Base-by-base conservation (phyloP, 495 filamentous ascomycete genomes). In the Cercophora newfieldiana region DNA sequence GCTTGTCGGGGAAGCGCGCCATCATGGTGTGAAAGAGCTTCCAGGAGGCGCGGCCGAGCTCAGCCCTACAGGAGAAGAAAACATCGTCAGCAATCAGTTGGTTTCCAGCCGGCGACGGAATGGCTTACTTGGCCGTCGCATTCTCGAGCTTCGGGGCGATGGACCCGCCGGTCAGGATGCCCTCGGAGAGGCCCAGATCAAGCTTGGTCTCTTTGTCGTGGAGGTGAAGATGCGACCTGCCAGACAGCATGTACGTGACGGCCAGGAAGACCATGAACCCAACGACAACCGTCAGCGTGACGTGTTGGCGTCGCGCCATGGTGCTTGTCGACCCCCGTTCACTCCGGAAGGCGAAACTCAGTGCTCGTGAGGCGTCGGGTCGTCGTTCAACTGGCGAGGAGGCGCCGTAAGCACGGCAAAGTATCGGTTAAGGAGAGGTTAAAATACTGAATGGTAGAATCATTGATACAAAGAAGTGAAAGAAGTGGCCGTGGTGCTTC, bases 21-120 rank as follows among this genome's bases (percentile, higher is more conserved):
- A 98, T 92, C 75, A 92, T 95, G 1, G 96, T 99, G 78, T 99
- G 95, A 72, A 99, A 87, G 69, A 97, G 87, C 72, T 94, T 93
- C 94, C 92, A 97, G 22, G 91, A 88, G 26, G 93, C 88, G 69
- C 91, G 89, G 65, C 94, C 94, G 19, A 97, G 84, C 79, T 97
- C 92, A 57, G 91, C 94, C 79, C 91, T 94, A 70, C 1, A 54
- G 30, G 24, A 31, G 67, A 55, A 71, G 69, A 28, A 49, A 57
- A 30, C n/a, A 30, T 31, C 19, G 8, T 7, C 3, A 53, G 22
- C 44, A 37, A 28, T 33, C 0, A 28, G 18, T n/a, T n/a, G n/a
- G n/a, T 26, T 22, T 51, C 1, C 28, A 10, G 21, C 47, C 16
- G 48, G n/a, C 19, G 48, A 28, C 7, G 21, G 54, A 37, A 14